Conservation (phyloP, 2,329 filamentous ascomycete genomes). For the Aspergillus sojae region DNA sequence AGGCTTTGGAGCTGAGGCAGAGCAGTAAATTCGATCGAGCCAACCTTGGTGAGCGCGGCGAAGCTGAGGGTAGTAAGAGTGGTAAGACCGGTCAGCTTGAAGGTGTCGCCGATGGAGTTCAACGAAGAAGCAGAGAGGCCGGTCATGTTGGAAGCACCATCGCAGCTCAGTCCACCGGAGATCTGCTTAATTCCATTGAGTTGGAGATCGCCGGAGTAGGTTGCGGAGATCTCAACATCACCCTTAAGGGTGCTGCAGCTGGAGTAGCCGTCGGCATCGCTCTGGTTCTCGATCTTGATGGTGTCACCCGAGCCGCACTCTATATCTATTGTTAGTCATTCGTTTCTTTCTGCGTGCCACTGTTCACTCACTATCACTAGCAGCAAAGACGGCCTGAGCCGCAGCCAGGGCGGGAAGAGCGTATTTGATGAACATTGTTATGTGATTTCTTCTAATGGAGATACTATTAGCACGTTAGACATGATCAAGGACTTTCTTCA, state of each 20-base stretch:
- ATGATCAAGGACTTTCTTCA: too few relatives aligned
- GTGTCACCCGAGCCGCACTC: slow-evolving; percentile 29
- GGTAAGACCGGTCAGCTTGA: slow-evolving; percentile 70
- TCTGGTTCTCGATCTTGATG: slow-evolving; percentile 60
- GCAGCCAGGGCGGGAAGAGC: slow-evolving; percentile 59
- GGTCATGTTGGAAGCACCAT: slow-evolving; percentile 63
- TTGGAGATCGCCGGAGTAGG: slow-evolving; percentile 59
- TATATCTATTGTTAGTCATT: slow-evolving; percentile 13
- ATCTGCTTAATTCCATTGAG: slow-evolving; percentile 66
- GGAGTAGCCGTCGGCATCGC: slow-evolving; percentile 64
- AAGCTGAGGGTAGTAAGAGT: slow-evolving; percentile 70
- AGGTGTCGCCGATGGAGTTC: slow-evolving; percentile 66
- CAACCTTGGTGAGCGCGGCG: slow-evolving; percentile 65
- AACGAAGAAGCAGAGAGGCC: slow-evolving; percentile 65
- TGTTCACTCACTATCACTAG: slow-evolving; percentile 25
- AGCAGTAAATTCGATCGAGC: slow-evolving; percentile 70
- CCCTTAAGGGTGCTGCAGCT: slow-evolving; percentile 71
- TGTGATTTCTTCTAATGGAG: slow-evolving; percentile 4
- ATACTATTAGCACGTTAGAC: not conserved
- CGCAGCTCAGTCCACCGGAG: slow-evolving; percentile 56
- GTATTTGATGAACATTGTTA: slow-evolving; percentile 58
- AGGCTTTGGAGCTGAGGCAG: slow-evolving; percentile 66
- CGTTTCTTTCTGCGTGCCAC: not conserved
- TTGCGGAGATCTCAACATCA: slow-evolving; percentile 64
- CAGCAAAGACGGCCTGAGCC: slow-evolving; percentile 55